Base-by-base conservation (phyloP, 2,329 filamentous ascomycete species). In the Ophiostoma tasmaniense region DNA sequence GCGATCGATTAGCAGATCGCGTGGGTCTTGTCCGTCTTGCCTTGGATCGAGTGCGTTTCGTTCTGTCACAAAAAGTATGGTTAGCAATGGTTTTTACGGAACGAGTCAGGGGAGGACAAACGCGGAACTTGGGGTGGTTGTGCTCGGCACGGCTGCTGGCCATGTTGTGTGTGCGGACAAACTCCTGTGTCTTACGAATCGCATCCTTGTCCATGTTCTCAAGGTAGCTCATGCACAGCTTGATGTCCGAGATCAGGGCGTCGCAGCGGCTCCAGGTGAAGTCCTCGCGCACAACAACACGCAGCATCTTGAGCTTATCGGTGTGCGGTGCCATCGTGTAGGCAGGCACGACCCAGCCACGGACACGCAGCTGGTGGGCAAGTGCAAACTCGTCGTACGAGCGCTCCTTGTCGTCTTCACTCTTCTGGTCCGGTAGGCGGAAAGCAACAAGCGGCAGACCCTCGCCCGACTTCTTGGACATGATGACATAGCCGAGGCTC, bases 271-370 rank as follows among this genome's bases (percentile, higher is more conserved):
- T 88, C 78, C 90, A 89, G 64, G 88, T 91, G 74, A 98, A 97
- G 80, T 97, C 94, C 79, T 97, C 94, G 66, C 94, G 87, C 4
- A 97, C 91, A 0, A 98, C 94, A 4, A 97, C 87, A 50, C 94
- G 89, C 82, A 97, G 87, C 85, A 98, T 89, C 84, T 97, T 96
- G 76, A 97, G 84, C 72, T 88, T 82, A 69, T 91, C 83, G 22
- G 91, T 93, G 77, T 96, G 85, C 22, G 93, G 93, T 0, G 94
- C 94, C 94, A 97, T 97, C 52, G 93, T 98, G 80, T 98, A 98
- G 0, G 94, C 94, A 0, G 94, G 94, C 0, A 97, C 91, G 37
- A 97, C 90, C 94, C 94, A 98, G 61, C 92, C 91, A 42, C 93
- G 87, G 72, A 91, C 88, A 67, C 94, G 90, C 33, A 97, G 86